These are phyloP conservation scores for Vitis hybrid DNA, from an alignment of 177 flowering plant species.

Conservation along the genomic window DNA sequence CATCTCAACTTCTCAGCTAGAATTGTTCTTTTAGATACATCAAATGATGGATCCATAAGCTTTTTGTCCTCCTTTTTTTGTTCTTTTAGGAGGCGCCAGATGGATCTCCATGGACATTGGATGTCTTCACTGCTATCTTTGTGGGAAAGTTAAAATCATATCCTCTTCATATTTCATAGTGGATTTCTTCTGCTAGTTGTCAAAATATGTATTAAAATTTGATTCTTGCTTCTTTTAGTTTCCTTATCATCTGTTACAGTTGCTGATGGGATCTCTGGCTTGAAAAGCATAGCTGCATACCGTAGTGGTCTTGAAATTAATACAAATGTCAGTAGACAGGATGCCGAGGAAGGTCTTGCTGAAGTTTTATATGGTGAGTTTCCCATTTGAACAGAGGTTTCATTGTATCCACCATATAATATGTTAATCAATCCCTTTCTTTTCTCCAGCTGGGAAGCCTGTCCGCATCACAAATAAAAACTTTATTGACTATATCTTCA, in stretches of 20 bases:
- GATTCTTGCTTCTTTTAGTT: conserved; percentile 10
- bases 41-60: neutral
- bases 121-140: conserved; percentile 59
- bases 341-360: conserved; percentile 74
- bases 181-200: conserved; percentile 1
- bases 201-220: neutral
- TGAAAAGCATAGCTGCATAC: conserved; percentile 95
- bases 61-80: neutral
- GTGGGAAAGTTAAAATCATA: conserved; percentile 64
- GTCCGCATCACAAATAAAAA: conserved; percentile 71
- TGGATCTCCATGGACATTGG: conserved; percentile 75
- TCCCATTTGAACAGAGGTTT: neutral
- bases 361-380: conserved; percentile 62
- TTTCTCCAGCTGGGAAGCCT: conserved; percentile 72
- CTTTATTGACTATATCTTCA: conserved; percentile 77
- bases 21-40: too few relatives aligned
- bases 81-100: conserved; percentile 47
- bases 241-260: conserved; percentile 63
- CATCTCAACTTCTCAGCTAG: too few relatives aligned
- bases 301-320: conserved; percentile 85
- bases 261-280: conserved; percentile 52
- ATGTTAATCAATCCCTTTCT: conserved; percentile 15
- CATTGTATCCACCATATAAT: neutral
- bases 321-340: conserved; percentile 51
- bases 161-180: conserved; percentile 45